phyloP scores from a whole-genome alignment of 2,329 filamentous ascomycete genomes.

The Colletotrichum lupini region DNA sequence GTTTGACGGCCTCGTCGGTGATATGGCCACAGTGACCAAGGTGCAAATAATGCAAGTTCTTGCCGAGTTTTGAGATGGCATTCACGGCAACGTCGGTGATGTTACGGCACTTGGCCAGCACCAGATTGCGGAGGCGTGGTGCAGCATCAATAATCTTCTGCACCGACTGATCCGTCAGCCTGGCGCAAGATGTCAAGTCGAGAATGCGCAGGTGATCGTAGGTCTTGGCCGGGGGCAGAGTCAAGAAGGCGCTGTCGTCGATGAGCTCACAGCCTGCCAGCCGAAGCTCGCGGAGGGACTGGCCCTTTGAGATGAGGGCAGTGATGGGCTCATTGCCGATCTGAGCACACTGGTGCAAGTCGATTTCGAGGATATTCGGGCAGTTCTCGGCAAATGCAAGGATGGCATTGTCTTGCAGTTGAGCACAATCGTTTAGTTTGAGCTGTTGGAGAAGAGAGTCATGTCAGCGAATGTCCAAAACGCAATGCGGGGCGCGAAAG shows the following conservation, averaged over 20 bases:
- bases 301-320: conserved; percentile 80
- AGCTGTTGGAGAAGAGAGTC: conserved; percentile 61
- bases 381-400: conserved; percentile 89
- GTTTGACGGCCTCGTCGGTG: conserved; percentile 88
- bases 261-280: conserved; percentile 87
- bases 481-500: neutral
- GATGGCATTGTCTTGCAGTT: conserved; percentile 85
- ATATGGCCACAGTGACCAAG: conserved; percentile 93
- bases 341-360: conserved; percentile 85
- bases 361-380: conserved; percentile 94
- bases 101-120: conserved; percentile 92
- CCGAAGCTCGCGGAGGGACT: conserved; percentile 88
- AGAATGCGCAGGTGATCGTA: conserved; percentile 94
- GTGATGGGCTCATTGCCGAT: conserved; percentile 89
- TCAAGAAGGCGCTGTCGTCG: conserved; percentile 88
- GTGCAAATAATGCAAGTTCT: conserved; percentile 97
- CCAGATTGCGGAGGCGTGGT: conserved; percentile 89
- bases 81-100: conserved; percentile 91
- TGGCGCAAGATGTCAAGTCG: conserved; percentile 88
- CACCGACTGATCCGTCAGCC: conserved; percentile 87
- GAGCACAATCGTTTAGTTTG: conserved; percentile 93
- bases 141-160: conserved; percentile 88
- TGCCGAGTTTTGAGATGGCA: conserved; percentile 88
- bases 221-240: conserved; percentile 73
- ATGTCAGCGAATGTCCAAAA: conserved; percentile 43